Evolutionary conservation across 331 rosid species (phyloP).

Genomic region (Dryas integrifolia): DNA sequence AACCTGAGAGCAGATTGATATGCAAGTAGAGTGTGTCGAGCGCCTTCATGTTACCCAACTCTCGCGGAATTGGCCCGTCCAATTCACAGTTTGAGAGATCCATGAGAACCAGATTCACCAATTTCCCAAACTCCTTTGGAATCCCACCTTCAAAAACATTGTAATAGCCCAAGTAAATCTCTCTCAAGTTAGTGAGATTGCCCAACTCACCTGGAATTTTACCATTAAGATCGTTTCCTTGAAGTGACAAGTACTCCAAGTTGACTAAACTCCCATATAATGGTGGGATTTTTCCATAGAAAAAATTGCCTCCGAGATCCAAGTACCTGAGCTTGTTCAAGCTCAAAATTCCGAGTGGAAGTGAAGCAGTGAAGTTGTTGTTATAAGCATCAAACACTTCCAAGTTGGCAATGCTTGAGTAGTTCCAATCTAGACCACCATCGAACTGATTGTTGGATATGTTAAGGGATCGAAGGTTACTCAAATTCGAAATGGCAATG

Average conservation of each 20-base stretch:
- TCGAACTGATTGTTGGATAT: slow-evolving; percentile 65
- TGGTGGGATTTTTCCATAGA: slow-evolving; percentile 60
- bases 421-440: slow-evolving; percentile 64
- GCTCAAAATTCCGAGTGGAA: slow-evolving; percentile 51
- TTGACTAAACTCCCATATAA: slow-evolving; percentile 46
- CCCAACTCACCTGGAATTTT: slow-evolving; percentile 68
- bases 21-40: slow-evolving; percentile 72
- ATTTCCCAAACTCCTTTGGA: slow-evolving; percentile 60
- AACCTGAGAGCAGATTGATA: slow-evolving; percentile 64
- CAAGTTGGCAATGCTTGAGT: slow-evolving; percentile 43
- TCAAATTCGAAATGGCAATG: slow-evolving; percentile 50
- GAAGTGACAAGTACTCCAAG: slow-evolving; percentile 64
- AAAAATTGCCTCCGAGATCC: slow-evolving; percentile 76
- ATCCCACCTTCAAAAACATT: slow-evolving; percentile 77
- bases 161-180: slow-evolving; percentile 67
- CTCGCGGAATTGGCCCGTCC: slow-evolving; percentile 67
- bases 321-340: slow-evolving; percentile 52
- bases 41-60: slow-evolving; percentile 55
- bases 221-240: slow-evolving; percentile 70
- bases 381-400: slow-evolving; percentile 68
- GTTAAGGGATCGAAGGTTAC: slow-evolving; percentile 60
- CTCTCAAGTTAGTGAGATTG: slow-evolving; percentile 54
- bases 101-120: slow-evolving; percentile 60
- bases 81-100: slow-evolving; percentile 72
- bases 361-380: slow-evolving; percentile 68